Percentiles rank a stretch among this genome's conserved stretches.
Conservation (phyloP, 495 filamentous ascomycete genomes). For the Penicillium fimorum region DNA sequence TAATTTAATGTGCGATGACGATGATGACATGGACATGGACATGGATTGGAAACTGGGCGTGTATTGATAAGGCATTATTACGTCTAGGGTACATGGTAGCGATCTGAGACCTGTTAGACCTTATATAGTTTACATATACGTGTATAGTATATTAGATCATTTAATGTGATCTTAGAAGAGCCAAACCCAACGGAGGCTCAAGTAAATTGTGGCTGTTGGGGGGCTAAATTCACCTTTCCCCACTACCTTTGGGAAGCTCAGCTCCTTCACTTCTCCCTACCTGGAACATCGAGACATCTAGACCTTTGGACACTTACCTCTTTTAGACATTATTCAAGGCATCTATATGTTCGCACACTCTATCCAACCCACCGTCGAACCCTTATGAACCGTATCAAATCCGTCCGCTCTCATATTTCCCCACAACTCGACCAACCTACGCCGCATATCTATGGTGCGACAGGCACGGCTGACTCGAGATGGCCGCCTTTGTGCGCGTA, state of each 20-base stretch:
- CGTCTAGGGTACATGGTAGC: neutral
- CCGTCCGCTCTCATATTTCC: slow-evolving; percentile 32
- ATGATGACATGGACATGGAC: slow-evolving; percentile 15
- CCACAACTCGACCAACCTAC: slow-evolving; percentile 33
- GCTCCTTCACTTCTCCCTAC: slow-evolving; percentile 6
- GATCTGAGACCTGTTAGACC: neutral
- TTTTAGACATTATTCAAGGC: neutral
- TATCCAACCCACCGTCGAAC: neutral
- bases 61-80: neutral
- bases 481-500: slow-evolving; percentile 94
- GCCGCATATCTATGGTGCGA: slow-evolving; percentile 49
- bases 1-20: slow-evolving; percentile 11
- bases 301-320: neutral
- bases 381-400: slow-evolving; percentile 38
- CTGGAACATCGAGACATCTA: neutral
- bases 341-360: neutral
- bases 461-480: slow-evolving; percentile 45
- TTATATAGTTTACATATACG: neutral
- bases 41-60: neutral
- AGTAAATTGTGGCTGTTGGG: slow-evolving; percentile 1
- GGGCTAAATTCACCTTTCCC: slow-evolving; percentile 11
- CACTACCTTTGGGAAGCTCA: slow-evolving; percentile 5
- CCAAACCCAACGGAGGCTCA: slow-evolving; percentile 1
- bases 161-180: neutral
- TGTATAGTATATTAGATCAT: neutral